Base-by-base conservation (phyloP, 139 green algal species). In the Monoraphidium neglectum region DNA sequence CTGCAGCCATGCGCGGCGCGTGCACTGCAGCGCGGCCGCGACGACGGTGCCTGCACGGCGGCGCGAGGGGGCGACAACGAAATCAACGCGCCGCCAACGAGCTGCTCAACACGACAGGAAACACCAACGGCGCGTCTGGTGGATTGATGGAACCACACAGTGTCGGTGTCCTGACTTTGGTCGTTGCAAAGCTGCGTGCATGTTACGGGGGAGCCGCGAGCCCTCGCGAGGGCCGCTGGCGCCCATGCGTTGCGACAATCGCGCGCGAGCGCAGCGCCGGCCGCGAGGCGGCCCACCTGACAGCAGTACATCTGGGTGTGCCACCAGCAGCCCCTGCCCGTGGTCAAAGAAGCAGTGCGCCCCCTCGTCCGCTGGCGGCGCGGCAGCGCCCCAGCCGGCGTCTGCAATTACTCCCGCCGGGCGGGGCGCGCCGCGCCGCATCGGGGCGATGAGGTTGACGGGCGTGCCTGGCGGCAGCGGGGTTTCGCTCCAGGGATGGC, bases 251-350 rank as follows among this genome's bases (percentile, higher is more conserved):
- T 53, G 63, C 63, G n/a, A 15, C 63, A 23, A 21, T 51, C 72
- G 71, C 74, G 56, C 18, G 16, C 28, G 12, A 28, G 59, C 12
- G 59, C 26, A 15, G 15, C 16, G 16, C 28, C n/a, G 26, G 10
- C 8, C 56, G 5, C 28, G 28, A 15, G 38, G 15, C 1, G 49
- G 51, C 76, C 3, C 73, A 90, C 85, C 83, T 56, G 87, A 93
- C 61, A 97, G 78, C 65, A 97, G 86, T 46, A 93, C 26, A 66
- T 97, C 91, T 16, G 92, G 92, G 76, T 94, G 90, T 76, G 93
- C 69, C 15, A 97, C 73, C 3, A 95, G 28, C 35, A 93, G 60
- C 3, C 90, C 91, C 36, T 82, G 37, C 1, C 38, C 56, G 23
- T 53, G 63, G 28, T 62, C 57, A 8, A 79, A 76, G 35, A 28